Evolutionary conservation across 2,329 filamentous ascomycete species (phyloP).

Genomic region (Trichoderma endophyticum): DNA sequence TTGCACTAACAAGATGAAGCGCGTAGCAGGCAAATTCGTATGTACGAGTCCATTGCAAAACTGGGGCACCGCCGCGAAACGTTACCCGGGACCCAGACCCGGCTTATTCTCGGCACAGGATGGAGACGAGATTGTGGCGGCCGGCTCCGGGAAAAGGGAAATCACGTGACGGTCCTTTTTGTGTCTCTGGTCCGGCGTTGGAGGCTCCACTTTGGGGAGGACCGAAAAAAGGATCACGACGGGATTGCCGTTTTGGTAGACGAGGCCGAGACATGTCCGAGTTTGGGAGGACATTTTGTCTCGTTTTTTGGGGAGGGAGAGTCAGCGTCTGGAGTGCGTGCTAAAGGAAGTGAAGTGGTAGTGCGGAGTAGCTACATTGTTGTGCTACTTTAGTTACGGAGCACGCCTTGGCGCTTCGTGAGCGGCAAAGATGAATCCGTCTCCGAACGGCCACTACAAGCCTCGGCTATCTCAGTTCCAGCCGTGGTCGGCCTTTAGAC

Average conservation of each 20-base stretch:
- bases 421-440: background rate
- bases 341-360: background rate
- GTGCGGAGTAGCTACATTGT: background rate
- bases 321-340: background rate
- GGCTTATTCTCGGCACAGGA: conserved; percentile 7
- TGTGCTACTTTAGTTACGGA: background rate
- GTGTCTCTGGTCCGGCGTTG: background rate
- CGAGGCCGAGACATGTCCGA: background rate
- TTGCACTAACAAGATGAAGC: background rate
- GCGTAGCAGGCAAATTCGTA: background rate
- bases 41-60: background rate
- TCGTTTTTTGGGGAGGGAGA: background rate
- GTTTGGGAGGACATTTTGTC: background rate
- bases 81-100: background rate
- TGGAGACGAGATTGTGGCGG: background rate
- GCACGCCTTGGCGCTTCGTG: background rate
- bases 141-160: background rate
- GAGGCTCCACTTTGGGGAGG: background rate
- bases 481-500: background rate
- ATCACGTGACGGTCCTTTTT: background rate
- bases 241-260: background rate
- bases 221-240: background rate
- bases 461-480: background rate
- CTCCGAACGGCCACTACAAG: background rate
- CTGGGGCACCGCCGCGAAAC: background rate